Percentiles rank a stretch among this genome's conserved stretches.
Evolutionary conservation across 306 rosid genomes (phyloP).

Genomic region (Vigna reflexopilosa): DNA sequence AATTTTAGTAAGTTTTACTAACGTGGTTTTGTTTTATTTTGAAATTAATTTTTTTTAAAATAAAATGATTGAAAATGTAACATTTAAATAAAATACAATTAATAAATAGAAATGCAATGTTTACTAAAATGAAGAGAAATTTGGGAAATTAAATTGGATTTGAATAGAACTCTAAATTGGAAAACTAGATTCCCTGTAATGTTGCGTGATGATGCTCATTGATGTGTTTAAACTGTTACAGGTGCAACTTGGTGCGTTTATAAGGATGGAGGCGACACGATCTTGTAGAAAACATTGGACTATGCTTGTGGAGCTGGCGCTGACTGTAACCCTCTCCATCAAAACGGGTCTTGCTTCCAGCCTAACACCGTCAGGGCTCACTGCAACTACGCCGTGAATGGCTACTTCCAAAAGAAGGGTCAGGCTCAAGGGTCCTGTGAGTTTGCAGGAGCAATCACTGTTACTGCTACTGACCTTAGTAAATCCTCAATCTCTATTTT

Average conservation of each 20-base stretch:
- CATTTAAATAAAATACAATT: no score
- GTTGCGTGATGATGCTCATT: neutral
- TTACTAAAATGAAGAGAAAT: no score
- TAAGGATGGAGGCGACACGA: conserved; percentile 66
- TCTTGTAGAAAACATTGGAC: conserved; percentile 73
- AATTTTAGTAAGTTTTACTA: no score
- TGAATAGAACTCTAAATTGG: no score
- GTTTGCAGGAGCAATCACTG: conserved; percentile 57
- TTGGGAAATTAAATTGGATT: no score
- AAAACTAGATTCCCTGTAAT: no score
- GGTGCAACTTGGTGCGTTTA: conserved; percentile 85
- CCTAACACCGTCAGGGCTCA: conserved; percentile 79
- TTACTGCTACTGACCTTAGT: no score
- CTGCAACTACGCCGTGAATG: conserved; percentile 77
- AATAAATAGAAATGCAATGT: no score
- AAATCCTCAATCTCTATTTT: no score
- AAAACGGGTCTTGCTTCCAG: conserved; percentile 55
- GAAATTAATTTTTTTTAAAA: no score
- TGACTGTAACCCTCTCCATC: conserved; percentile 70
- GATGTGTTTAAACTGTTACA: conserved; percentile 22
- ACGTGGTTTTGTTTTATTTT: no score
- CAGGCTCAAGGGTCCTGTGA: conserved; percentile 75
- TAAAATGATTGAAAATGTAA: no score
- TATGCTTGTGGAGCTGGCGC: conserved; percentile 94
- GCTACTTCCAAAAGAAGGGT: conserved; percentile 81